Evolutionary conservation across 2,329 filamentous ascomycete species (phyloP).

Genomic region (Aspergillus ruber): DNA sequence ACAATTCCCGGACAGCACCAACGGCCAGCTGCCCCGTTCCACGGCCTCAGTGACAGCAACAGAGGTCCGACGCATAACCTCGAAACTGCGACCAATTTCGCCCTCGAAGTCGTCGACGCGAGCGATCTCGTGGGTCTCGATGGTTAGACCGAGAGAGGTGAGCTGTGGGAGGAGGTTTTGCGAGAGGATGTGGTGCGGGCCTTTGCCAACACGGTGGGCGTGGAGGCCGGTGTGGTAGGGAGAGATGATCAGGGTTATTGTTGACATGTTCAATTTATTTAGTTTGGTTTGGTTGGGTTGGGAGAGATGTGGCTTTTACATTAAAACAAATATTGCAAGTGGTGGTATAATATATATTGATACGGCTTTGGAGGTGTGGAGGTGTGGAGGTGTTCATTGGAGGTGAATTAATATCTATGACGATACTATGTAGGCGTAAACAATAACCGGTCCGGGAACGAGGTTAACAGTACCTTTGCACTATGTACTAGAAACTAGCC

Average conservation of each 20-base stretch:
- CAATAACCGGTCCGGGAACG: too few relatives aligned
- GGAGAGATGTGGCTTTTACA: too few relatives aligned
- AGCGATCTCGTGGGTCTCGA: constrained; percentile 20
- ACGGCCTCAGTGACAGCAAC: constrained; percentile 22
- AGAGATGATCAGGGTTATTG: constrained; percentile 30
- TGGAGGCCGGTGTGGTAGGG: constrained; percentile 37
- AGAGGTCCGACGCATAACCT: constrained; percentile 34
- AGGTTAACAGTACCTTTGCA: not conserved
- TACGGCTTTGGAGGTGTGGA: too few relatives aligned
- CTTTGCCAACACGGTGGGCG: constrained; percentile 33
- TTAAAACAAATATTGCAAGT: too few relatives aligned
- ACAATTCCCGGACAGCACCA: constrained; percentile 38
- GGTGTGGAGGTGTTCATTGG: too few relatives aligned
- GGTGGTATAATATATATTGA: too few relatives aligned
- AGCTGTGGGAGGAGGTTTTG: constrained; percentile 24
- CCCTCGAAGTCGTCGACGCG: constrained; percentile 34
- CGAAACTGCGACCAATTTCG: constrained; percentile 36
- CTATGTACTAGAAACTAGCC: constrained; percentile 47
- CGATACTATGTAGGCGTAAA: not conserved
- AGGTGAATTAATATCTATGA: not conserved
- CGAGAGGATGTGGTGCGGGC: constrained; percentile 27
- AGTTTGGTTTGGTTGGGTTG: not conserved
- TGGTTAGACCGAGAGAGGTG: constrained; percentile 13
- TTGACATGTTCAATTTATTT: too few relatives aligned
- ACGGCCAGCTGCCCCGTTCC: constrained; percentile 26